These are phyloP conservation scores for Hemerocallis citrina DNA, from an alignment of 106 monocot genomes.

Conservation along the genomic window DNA sequence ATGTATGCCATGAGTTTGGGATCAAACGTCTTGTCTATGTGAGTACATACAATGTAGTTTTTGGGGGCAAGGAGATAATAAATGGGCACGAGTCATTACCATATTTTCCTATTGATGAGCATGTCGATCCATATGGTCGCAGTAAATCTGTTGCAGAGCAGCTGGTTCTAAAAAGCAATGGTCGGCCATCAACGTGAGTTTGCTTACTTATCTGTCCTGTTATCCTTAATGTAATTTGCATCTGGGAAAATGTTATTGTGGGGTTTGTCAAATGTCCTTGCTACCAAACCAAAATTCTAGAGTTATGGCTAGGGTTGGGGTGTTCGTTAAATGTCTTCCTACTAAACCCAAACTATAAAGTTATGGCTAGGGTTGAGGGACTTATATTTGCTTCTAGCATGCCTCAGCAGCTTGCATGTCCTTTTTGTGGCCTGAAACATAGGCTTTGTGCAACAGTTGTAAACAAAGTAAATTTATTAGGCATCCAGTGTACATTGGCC, in stretches of 20 bases:
- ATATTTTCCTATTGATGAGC: conserved; percentile 84
- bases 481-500: no score
- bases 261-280: neutral
- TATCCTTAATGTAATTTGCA: neutral
- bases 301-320: no score
- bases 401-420: no score
- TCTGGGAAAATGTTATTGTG: no score
- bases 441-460: no score
- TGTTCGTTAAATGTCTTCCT: no score
- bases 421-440: no score
- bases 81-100: conserved; percentile 81
- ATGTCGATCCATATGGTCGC: conserved; percentile 89
- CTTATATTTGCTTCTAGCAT: no score
- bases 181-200: conserved; percentile 63
- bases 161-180: conserved; percentile 86
- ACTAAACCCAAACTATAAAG: no score
- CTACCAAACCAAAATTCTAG: no score
- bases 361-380: no score
- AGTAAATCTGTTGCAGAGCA: conserved; percentile 93
- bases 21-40: conserved; percentile 83
- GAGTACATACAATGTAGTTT: conserved; percentile 96
- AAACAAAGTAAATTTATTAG: no score
- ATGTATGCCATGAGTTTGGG: conserved; percentile 72
- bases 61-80: conserved; percentile 88
- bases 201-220: neutral